Evolutionary conservation across 768 basidiomycete genomes (phyloP), one percentile per base, ranked within the genome.

Genomic region (Suillus cothurnatus): DNA sequence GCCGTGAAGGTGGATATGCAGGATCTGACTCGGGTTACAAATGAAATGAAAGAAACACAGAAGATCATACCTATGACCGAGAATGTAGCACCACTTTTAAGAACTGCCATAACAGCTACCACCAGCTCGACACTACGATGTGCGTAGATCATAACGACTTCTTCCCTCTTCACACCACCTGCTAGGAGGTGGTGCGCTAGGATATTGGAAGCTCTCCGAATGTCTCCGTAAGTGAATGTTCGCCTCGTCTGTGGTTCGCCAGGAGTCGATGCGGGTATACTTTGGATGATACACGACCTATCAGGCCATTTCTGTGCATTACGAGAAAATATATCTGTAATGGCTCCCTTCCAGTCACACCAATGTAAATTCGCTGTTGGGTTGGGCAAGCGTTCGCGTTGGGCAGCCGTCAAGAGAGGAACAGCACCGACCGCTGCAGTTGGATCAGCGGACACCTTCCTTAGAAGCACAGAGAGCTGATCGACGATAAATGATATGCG

Each of bases 61-160:
- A 58, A 19, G 49, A 64, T 57, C 89, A 68, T 56, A 96, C 95
- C 96, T 55, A 99, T 97, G 66, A 99, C 97, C 55, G 93, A 96
- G 80, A 99, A 98, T 4, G 93, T 95, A 1, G 93, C 97, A 32
- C 97, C 97, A 4, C 92, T 94, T 79, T 98, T 98, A 67, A 99
- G 84, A 41, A 96, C 89, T 28, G 94, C 97, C 91, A 99, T 93
- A 9, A 99, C 95, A 6, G 97, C 96, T 4, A 99, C 92, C 2
- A 97, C 93, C 61, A 99, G 89, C 76, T 99, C 97, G 56, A 98
- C 95, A 69, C 93, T 94, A 39, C 97, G 87, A 72, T 97, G 90
- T 2, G 97, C 97, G 73, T 99, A 99, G 23, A 99, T 91, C 90
- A 97, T 98, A 61, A 99, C 95, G 23, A 99, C 95, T 68, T 99